Evolutionary conservation across 352 stramenopile species (phyloP).

Genomic region (Pythium periplocum): DNA sequence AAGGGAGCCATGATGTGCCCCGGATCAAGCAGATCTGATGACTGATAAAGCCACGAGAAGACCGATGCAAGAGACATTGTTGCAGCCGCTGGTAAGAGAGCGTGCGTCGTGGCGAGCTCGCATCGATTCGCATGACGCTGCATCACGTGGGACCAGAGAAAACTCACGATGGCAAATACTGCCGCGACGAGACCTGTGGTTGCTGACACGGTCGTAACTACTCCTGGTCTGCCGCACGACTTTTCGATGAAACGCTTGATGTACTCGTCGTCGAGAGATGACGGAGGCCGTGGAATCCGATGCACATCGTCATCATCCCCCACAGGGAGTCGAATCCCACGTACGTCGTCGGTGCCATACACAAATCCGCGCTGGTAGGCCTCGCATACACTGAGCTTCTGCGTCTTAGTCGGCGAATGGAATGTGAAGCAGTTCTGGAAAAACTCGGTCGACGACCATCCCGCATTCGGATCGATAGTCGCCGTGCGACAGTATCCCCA

Average conservation of each 20-base stretch:
- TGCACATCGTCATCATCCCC: conserved; percentile 11
- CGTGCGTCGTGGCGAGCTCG: no score
- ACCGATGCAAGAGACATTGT: no score
- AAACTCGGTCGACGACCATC: neutral
- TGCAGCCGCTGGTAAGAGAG: no score
- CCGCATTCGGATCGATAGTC: conserved; percentile 2
- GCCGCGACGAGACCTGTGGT: no score
- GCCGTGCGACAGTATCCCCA: conserved; percentile 21
- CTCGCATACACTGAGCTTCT: conserved; percentile 18
- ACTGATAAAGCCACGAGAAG: no score
- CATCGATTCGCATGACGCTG: no score
- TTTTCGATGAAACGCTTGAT: conserved; percentile 21
- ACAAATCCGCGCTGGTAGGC: conserved; percentile 18
- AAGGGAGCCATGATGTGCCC: no score
- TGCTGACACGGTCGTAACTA: no score
- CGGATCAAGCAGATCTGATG: no score
- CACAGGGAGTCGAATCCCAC: conserved; percentile 13
- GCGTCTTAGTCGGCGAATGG: conserved; percentile 7
- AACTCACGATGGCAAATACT: no score
- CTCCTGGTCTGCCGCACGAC: conserved; percentile 5
- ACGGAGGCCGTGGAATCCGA: conserved; percentile 16
- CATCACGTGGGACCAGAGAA: no score
- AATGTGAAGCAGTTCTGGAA: conserved; percentile 12
- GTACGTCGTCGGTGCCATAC: conserved; percentile 22
- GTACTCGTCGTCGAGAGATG: conserved; percentile 17